A percentile compares a stretch with the other conserved stretches of the same genome.
Evolutionary conservation across 2,329 filamentous ascomycete species (phyloP).

Genomic region (Pseudocercospora vitis): DNA sequence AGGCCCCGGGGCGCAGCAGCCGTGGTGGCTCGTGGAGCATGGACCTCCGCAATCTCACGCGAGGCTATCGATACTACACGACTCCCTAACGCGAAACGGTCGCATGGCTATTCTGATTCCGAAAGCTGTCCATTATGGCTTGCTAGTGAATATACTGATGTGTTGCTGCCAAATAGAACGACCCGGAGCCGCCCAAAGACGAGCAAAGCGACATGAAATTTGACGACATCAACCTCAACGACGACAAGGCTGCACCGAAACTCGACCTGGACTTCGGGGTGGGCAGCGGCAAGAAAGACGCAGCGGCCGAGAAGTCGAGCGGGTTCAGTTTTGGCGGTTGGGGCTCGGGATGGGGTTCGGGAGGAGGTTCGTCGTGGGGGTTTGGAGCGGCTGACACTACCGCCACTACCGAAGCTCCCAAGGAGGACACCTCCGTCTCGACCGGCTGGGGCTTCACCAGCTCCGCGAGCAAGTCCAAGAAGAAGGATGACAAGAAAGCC

Average conservation of each 20-base stretch:
- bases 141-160: conserved; percentile 20
- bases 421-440: conserved; percentile 25
- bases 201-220: conserved; percentile 44
- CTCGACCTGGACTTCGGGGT: conserved; percentile 47
- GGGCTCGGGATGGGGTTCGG: conserved; percentile 37
- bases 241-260: conserved; percentile 46
- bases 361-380: conserved; percentile 37
- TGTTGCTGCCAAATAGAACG: conserved; percentile 24
- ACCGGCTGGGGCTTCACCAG: conserved; percentile 28
- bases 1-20: conserved; percentile 26
- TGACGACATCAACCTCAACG: conserved; percentile 49
- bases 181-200: conserved; percentile 29
- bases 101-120: conserved; percentile 5
- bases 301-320: conserved; percentile 32
- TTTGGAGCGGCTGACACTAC: conserved; percentile 28
- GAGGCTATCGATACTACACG: conserved; percentile 29
- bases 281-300: conserved; percentile 34
- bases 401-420: conserved; percentile 27
- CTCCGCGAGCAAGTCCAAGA: conserved; percentile 31
- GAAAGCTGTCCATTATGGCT: conserved; percentile 20
- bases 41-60: conserved; percentile 37
- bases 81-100: conserved; percentile 24
- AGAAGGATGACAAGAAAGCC: conserved; percentile 39
- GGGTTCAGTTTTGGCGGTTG: conserved; percentile 39
- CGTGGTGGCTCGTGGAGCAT: conserved; percentile 19